Evolutionary conservation across 352 stramenopile species (phyloP).

Genomic region (Phytophthora syringae): DNA sequence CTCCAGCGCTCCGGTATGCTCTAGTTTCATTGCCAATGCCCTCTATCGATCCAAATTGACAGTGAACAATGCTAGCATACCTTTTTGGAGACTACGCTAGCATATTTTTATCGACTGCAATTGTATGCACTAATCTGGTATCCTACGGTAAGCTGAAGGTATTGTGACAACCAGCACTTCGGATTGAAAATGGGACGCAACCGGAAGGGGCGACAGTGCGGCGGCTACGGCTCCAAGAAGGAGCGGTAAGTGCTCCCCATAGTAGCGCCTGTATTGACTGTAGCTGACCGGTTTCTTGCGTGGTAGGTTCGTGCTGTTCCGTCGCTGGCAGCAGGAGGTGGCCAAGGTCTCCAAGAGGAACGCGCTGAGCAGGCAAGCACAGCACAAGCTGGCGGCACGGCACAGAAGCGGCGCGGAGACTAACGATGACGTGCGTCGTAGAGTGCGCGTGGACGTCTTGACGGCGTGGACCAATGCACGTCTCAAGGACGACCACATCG

Average conservation of each 20-base stretch:
- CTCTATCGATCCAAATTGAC: neutral
- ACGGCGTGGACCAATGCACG: slow-evolving; percentile 73
- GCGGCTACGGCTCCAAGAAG: slow-evolving; percentile 76
- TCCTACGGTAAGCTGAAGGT: slow-evolving; percentile 1
- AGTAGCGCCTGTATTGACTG: neutral
- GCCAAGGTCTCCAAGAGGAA: slow-evolving; percentile 53
- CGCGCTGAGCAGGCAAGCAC: slow-evolving; percentile 56
- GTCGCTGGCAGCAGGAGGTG: slow-evolving; percentile 67
- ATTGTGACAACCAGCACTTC: slow-evolving; percentile 11
- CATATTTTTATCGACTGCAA: slow-evolving; percentile 27
- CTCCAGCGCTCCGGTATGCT: neutral
- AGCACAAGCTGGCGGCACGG: slow-evolving; percentile 46
- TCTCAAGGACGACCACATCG: slow-evolving; percentile 78
- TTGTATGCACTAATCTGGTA: slow-evolving; percentile 23
- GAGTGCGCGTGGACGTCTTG: slow-evolving; percentile 73
- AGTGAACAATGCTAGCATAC: no score
- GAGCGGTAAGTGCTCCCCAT: slow-evolving; percentile 42
- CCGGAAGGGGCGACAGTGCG: slow-evolving; percentile 73
- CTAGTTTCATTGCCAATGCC: slow-evolving; percentile 4
- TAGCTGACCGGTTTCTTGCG: slow-evolving; percentile 6
- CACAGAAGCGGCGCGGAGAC: slow-evolving; percentile 44
- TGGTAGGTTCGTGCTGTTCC: slow-evolving; percentile 67
- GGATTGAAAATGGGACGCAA: slow-evolving; percentile 63
- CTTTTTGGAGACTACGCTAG: no score
- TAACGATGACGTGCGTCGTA: slow-evolving; percentile 60